Evolutionary conservation across 441 rosid species (phyloP), one percentile per base, ranked within the genome.

Genomic region (Hura crepitans): DNA sequence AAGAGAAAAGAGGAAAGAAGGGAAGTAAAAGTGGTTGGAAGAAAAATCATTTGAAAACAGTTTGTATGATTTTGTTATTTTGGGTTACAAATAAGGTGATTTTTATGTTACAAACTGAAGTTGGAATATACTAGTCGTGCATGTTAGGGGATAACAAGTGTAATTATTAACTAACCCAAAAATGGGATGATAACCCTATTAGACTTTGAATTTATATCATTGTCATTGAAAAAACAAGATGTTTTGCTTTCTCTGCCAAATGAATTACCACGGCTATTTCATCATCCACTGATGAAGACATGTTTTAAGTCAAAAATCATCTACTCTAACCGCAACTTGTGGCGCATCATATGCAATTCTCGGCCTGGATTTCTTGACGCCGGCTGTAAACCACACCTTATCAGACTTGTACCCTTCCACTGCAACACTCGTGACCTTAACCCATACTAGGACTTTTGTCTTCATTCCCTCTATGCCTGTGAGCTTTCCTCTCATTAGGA

Each of bases 331-430:
- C 30, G 88, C 90, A 42, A 81, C 84, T 73, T 70, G 84, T 43
- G 92, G 93, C 10, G 75, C 69, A 64, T 87, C 90, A 58, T 85
- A 92, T 15, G 86, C 91, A 54, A 77, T 82, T 81, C 84, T 90
- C 0, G 93, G 81, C 77, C 92, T 89, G 0, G 97, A 84, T 75
- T 92, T 92, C 86, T 83, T 92, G 25, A 92, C 92, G 45, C 98
- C 97, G 0, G 99, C 97, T 5, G 92, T 88, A 66, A 95, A 89
- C 95, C 98, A 95, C 1, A 95, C 85, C 84, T 92, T 95, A 76
- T 95, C 98, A 0, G 99, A 90, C 72, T 89, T 92, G 39, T 75
- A 84, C 66, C 88, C 80, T 76, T 90, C 99, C 0, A 92, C 81
- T 1, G 93, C 74, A 28, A 95, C 79, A 33, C 82, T 78, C 3